These are phyloP conservation scores for Taphrina pruni DNA, from an alignment of 1,139 yeast genomes.

Conservation along the genomic window DNA sequence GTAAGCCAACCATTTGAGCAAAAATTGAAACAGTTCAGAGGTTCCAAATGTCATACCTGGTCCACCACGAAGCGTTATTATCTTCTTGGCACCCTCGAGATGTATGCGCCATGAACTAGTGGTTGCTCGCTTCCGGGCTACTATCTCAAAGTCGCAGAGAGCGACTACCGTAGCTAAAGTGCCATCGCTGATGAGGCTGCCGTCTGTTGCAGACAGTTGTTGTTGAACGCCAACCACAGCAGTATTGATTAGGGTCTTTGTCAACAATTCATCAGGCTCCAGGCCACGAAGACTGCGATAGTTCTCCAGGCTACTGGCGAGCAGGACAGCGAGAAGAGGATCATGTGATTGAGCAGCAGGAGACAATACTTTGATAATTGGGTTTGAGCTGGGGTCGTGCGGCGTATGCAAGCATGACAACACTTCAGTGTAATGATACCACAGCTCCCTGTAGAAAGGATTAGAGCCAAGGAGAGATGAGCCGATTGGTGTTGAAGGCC, in stretches of 20 bases:
- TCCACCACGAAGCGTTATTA: conserved; percentile 24
- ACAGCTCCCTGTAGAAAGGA: conserved; percentile 20
- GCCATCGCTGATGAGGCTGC: not conserved
- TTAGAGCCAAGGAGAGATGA: conserved; percentile 2
- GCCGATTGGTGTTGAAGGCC: conserved; percentile 10
- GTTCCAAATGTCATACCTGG: not conserved
- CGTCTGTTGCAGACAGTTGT: not conserved
- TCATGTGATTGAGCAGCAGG: conserved; percentile 15
- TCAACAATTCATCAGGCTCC: conserved; percentile 3
- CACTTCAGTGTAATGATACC: conserved; percentile 21
- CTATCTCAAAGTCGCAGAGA: conserved; percentile 14
- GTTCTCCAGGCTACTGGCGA: conserved; percentile 26
- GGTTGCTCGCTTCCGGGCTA: conserved; percentile 21
- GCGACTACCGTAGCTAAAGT: conserved; percentile 22
- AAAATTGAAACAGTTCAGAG: conserved; percentile 9
- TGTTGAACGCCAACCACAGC: conserved; percentile 17
- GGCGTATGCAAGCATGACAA: conserved; percentile 15
- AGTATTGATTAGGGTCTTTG: conserved; percentile 6
- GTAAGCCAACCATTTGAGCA: conserved; percentile 21
- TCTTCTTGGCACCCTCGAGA: conserved; percentile 24
- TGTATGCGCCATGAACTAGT: conserved; percentile 26
- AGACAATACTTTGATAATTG: conserved; percentile 11
- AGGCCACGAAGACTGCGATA: conserved; percentile 16
- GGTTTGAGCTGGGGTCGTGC: conserved; percentile 13
- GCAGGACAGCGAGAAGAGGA: conserved; percentile 13